These are phyloP conservation scores for Golubevia sp. DNA, from an alignment of 1,284 basidiomycete species.

Conservation along the genomic window DNA sequence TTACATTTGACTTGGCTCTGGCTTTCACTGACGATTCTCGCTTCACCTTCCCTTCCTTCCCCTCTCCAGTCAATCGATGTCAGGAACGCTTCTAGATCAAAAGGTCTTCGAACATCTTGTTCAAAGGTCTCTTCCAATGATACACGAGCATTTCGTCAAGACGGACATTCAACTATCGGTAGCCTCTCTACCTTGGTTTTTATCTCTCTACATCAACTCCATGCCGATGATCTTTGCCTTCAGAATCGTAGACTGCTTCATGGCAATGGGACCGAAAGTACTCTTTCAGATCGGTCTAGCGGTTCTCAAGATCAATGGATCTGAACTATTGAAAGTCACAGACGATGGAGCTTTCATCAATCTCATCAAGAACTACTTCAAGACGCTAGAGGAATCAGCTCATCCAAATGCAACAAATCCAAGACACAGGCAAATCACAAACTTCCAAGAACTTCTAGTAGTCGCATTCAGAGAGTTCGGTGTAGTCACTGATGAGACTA, in stretches of 20 bases:
- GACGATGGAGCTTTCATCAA: constrained; percentile 96
- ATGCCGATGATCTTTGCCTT: constrained; percentile 99
- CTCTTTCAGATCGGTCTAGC: constrained; percentile 94
- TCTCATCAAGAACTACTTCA: constrained; percentile 75
- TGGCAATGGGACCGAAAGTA: constrained; percentile 98
- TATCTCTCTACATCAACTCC: constrained; percentile 87
- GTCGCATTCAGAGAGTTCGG: constrained; percentile 79
- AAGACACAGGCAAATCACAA: constrained; percentile 88
- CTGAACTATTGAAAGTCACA: constrained; percentile 88
- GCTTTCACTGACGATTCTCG: not conserved
- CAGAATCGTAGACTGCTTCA: constrained; percentile 97
- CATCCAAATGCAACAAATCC: constrained; percentile 88
- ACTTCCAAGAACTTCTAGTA: constrained; percentile 86
- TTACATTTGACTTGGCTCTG: not conserved
- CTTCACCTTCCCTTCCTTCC: constrained; percentile 3
- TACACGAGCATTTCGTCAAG: constrained; percentile 87
- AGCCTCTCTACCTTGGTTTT: constrained; percentile 96
- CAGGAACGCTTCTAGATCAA: constrained; percentile 95
- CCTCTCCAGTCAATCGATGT: constrained; percentile 87
- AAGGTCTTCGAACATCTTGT: constrained; percentile 98
- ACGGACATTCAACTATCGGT: constrained; percentile 97
- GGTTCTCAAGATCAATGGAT: constrained; percentile 97
- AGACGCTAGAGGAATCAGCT: constrained; percentile 89
- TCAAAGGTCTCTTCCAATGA: constrained; percentile 72
- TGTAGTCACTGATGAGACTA: constrained; percentile 92